phyloP scores from a whole-genome alignment of 208 protist species.

The Crithidia brevicula region DNA sequence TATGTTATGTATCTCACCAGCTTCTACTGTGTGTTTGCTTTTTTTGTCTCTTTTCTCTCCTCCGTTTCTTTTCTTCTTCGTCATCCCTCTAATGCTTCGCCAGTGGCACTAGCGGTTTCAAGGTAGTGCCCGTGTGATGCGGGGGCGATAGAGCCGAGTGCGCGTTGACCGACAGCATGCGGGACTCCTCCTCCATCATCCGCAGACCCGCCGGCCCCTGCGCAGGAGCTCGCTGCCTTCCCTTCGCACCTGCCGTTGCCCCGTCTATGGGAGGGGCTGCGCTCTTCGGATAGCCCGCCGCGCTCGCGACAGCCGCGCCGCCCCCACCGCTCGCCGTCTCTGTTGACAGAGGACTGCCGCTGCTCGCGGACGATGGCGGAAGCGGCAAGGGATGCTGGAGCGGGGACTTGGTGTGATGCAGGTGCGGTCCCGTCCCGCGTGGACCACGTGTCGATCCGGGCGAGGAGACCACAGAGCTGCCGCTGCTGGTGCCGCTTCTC shows the following conservation, averaged over 20 bases:
- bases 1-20: no score
- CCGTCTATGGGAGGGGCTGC: no score
- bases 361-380: not conserved
- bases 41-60: no score
- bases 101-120: not conserved
- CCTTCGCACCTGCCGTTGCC: no score
- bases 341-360: no score
- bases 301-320: no score
- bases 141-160: constrained; percentile 3
- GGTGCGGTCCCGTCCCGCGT: not conserved
- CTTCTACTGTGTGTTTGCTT: no score
- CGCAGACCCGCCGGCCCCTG: not conserved
- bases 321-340: no score
- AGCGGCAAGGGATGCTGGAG: constrained; percentile 2
- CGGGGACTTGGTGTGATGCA: not conserved
- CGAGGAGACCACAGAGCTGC: constrained; percentile 4
- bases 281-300: no score
- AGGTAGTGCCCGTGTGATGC: constrained; percentile 2
- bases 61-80: no score
- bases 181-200: constrained; percentile 1
- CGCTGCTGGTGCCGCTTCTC: not conserved
- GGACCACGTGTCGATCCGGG: not conserved
- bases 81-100: not conserved
- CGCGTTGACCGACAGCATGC: not conserved
- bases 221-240: not conserved